Evolutionary conservation across 352 stramenopile species (phyloP).

Genomic region (Phytophthora idaei): DNA sequence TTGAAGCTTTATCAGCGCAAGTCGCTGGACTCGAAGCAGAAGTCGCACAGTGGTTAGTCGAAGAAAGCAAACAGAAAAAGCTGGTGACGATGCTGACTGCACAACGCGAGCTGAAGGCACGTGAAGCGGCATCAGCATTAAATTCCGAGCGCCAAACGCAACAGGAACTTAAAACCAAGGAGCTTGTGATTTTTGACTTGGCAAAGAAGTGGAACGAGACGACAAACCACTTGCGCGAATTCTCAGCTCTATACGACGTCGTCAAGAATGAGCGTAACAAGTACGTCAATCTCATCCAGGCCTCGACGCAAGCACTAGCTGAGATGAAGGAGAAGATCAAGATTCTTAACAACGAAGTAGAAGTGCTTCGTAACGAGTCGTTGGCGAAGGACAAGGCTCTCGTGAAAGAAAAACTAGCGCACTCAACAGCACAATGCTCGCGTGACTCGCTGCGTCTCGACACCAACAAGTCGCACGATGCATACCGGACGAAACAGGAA

Average conservation of each 20-base stretch:
- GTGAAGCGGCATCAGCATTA: constrained; percentile 80
- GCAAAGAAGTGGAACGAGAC: constrained; percentile 95
- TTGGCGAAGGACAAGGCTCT: constrained; percentile 93
- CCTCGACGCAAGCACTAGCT: constrained; percentile 89
- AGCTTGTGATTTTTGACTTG: constrained; percentile 93
- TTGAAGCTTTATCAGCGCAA: constrained; percentile 65
- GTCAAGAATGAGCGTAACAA: constrained; percentile 97
- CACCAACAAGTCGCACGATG: constrained; percentile 90
- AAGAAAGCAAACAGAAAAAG: constrained; percentile 91
- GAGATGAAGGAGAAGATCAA: constrained; percentile 98
- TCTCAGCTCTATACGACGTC: constrained; percentile 94
- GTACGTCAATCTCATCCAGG: constrained; percentile 95
- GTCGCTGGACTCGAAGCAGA: constrained; percentile 83
- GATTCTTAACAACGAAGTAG: constrained; percentile 94
- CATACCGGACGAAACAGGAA: constrained; percentile 91
- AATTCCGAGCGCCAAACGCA: constrained; percentile 84
- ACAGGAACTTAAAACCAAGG: constrained; percentile 93
- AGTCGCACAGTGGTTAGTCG: constrained; percentile 84
- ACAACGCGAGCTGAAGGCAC: constrained; percentile 91
- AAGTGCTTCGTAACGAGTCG: constrained; percentile 93
- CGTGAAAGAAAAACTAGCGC: constrained; percentile 88
- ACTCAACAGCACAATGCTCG: constrained; percentile 87
- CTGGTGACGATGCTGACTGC: constrained; percentile 87
- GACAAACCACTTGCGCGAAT: constrained; percentile 92
- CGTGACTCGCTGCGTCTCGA: constrained; percentile 90